Evolutionary conservation across 129 eudicot genomes (phyloP), one percentile per base, ranked within the genome.

Genomic region (Centrapalus pauciflorus): DNA sequence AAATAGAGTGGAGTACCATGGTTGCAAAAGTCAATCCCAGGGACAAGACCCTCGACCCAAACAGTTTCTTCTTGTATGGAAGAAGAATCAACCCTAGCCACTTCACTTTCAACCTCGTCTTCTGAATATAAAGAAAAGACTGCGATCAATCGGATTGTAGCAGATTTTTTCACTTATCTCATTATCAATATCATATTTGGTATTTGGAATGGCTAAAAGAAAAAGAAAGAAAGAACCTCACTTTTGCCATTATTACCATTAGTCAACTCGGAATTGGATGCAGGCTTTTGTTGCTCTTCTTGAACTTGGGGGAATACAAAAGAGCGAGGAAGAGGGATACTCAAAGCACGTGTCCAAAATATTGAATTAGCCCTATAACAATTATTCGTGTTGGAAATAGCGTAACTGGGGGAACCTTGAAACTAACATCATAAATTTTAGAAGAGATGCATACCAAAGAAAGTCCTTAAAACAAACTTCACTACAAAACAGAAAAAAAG

Each of bases 281-380:
- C 60, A 37, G 62, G 69, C 61, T 54, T 50, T 6, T 64, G 79
- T 55, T 80, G 79, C 35, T 79, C 90, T 56, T 69, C 80, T 73
- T 71, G 64, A 76, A 35, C 62, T 48, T 58, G 77, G 10, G 89
- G 96, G 69, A 85, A 85, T 61, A 89, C 83, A 66, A 58, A 82
- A 14, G 92, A 70, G 7, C 78, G 84, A 13, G 96, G 98, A 67
- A 88, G 68, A 43, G 98, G 98, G 76, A 93, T 88, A 79, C 81
- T 93, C 76, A 88, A 67, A 66, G 98, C 98, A 67, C 98, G 96
- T n/a, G 89, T 88, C 98, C 98, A 93, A 59, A 93, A 93, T 71
- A 93, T 83, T 62, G 96, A 88, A 84, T 93, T 93, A 23, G 98
- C 98, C 98, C 98, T 93, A 56, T 45, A 32, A 61, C 10, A 23